phyloP scores from a whole-genome alignment of 116 monocot species.

The Zostera marina region DNA sequence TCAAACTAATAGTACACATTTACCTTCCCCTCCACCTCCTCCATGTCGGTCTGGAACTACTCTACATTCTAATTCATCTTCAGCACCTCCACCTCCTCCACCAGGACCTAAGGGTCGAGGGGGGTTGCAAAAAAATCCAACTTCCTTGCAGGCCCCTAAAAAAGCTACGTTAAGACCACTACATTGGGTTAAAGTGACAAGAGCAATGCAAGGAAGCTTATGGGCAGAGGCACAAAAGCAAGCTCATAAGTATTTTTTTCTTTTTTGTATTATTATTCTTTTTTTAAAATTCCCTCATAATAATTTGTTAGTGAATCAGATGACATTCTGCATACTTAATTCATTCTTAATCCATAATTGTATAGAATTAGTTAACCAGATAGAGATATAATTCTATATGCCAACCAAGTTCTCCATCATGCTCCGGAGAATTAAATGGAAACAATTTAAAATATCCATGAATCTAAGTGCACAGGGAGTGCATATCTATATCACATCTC shows the following conservation, averaged over 20 bases:
- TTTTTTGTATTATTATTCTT: not conserved
- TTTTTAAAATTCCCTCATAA: not conserved
- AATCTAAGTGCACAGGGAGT: too few relatives aligned
- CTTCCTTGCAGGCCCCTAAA: slow-evolving; percentile 24
- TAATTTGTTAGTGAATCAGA: too few relatives aligned
- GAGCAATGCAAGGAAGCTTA: slow-evolving; percentile 92
- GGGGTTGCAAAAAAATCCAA: slow-evolving; percentile 15
- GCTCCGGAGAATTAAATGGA: too few relatives aligned
- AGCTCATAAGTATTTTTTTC: slow-evolving; percentile 32
- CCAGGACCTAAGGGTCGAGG: slow-evolving; percentile 22
- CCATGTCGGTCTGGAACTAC: not conserved
- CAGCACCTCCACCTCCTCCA: slow-evolving; percentile 16
- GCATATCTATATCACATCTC: too few relatives aligned
- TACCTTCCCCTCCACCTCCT: slow-evolving; percentile 5
- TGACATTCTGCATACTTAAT: too few relatives aligned
- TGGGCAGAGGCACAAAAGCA: slow-evolving; percentile 81
- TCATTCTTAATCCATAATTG: too few relatives aligned
- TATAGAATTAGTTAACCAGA: too few relatives aligned
- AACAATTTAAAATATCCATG: too few relatives aligned
- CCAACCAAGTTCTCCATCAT: too few relatives aligned
- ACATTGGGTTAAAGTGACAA: slow-evolving; percentile 95
- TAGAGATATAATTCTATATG: too few relatives aligned
- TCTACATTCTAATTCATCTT: slow-evolving; percentile 6
- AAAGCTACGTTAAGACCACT: slow-evolving; percentile 68
- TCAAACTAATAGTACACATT: not conserved